Evolutionary conservation across 2,329 filamentous ascomycete species (phyloP), one percentile per base, ranked within the genome.

Genomic region (Parasarocladium wereldwijsianum): DNA sequence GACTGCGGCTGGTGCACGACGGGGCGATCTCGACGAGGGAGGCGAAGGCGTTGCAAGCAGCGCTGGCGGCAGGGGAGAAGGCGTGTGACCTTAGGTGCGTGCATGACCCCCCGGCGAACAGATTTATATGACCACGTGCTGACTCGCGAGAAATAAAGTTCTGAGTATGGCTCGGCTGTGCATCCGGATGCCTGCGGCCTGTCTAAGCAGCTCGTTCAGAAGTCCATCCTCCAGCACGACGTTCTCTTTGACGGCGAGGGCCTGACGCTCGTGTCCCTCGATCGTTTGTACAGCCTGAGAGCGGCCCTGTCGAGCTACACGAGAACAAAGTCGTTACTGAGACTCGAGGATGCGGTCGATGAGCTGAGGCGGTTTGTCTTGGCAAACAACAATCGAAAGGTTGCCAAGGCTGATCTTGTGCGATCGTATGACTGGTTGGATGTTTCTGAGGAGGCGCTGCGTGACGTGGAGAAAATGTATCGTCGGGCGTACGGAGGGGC

Each of bases 281-380:
- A 78, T 46, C 60, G 69, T 29, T 48, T 76, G 26, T 79, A 76
- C 51, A 71, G 66, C 24, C 70, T 79, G 52, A 76, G 76, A 46
- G 58, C 60, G 26, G 67, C 70, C 1, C 57, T 78, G 8, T 60
- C 65, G 12, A 61, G 60, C 38, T 76, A 76, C 45, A 60, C 65
- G 4, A 57, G 56, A 34, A 60, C 57, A 2, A 49, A 45, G 12
- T 54, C 53, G 20, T 51, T 50, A 8, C 44, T 54, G 18, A 57
- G 62, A 8, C 57, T 76, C 7, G 68, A 74, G 39, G 62, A 71
- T 27, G 69, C 72, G 17, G 67, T 77, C 27, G 70, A 76, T 44
- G 70, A 74, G 43, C 57, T 78, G 21, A 62, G 70, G 3, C 60
- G 70, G 4, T 60, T 71, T 15, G 62, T 76, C 11, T 56, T 77